phyloP scores from a whole-genome alignment of 208 protist genomes.

The Leishmania martiniquensis region DNA sequence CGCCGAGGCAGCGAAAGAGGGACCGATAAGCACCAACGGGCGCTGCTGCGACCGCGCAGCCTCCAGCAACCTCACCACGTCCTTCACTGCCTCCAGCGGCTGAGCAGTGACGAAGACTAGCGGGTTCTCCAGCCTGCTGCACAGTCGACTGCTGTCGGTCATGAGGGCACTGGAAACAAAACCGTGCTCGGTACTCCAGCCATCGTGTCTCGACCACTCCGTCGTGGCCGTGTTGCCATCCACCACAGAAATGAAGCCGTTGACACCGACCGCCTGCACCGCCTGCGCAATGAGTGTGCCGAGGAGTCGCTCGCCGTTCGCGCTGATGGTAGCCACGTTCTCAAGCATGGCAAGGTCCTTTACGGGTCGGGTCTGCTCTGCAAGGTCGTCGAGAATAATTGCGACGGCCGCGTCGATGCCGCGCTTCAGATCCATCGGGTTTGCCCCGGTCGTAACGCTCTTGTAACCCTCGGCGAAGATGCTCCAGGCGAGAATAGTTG shows the following conservation, averaged over 20 bases:
- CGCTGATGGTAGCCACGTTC: constrained; percentile 99
- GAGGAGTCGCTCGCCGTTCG: constrained; percentile 98
- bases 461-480: constrained; percentile 99
- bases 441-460: constrained; percentile 98
- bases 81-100: constrained; percentile 55
- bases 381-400: constrained; percentile 89
- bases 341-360: constrained; percentile 91
- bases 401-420: constrained; percentile 98
- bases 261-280: constrained; percentile 98
- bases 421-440: constrained; percentile 99
- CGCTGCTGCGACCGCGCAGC: constrained; percentile 43
- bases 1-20: constrained; percentile 70
- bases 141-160: constrained; percentile 91
- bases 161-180: constrained; percentile 99
- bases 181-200: constrained; percentile 98
- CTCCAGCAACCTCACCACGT: constrained; percentile 80
- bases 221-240: constrained; percentile 97
- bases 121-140: constrained; percentile 95
- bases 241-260: constrained; percentile 99
- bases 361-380: constrained; percentile 94
- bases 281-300: constrained; percentile 97
- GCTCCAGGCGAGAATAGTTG: constrained; percentile 98
- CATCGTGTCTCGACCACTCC: constrained; percentile 97
- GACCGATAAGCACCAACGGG: constrained; percentile 78
- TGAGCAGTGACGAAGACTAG: constrained; percentile 91